Evolutionary conservation across 345 rosid species (phyloP).

Genomic region (Stellera chamaejasme): DNA sequence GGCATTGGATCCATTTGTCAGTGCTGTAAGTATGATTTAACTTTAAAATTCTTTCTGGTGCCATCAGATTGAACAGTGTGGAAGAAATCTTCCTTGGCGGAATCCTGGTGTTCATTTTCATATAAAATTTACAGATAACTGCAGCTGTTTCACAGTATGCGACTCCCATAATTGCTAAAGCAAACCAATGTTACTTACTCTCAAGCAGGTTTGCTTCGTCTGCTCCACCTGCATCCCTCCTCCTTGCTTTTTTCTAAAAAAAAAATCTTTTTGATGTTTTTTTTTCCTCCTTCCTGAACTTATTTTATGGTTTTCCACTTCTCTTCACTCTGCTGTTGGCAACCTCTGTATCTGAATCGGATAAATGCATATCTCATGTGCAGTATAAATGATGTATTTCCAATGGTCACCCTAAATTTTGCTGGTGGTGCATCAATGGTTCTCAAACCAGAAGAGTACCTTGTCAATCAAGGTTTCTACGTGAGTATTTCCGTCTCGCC

Average conservation of each 20-base stretch:
- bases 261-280: no score
- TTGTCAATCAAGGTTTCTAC: slow-evolving; percentile 53
- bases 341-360: slow-evolving; percentile 2
- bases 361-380: slow-evolving; percentile 6
- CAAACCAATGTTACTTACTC: slow-evolving; percentile 76
- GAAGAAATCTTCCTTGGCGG: neutral
- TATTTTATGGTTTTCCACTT: no score
- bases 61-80: neutral
- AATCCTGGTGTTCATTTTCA: slow-evolving; percentile 12
- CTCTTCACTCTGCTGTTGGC: neutral
- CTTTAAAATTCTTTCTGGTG: slow-evolving; percentile 11
- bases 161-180: slow-evolving; percentile 55
- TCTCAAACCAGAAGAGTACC: slow-evolving; percentile 81
- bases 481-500: slow-evolving; percentile 33
- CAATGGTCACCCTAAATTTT: slow-evolving; percentile 74
- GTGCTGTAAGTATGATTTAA: slow-evolving; percentile 55
- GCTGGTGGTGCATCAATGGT: slow-evolving; percentile 81
- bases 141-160: slow-evolving; percentile 49
- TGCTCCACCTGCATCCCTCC: neutral
- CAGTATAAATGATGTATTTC: slow-evolving; percentile 69
- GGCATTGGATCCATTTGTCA: slow-evolving; percentile 73
- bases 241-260: neutral
- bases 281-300: no score
- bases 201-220: slow-evolving; percentile 46
- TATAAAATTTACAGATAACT: slow-evolving; percentile 42